A percentile compares a stretch with the other conserved stretches of the same genome.
Conservation (phyloP, 208 protist genomes). For the Angomonas ambiguus region DNA sequence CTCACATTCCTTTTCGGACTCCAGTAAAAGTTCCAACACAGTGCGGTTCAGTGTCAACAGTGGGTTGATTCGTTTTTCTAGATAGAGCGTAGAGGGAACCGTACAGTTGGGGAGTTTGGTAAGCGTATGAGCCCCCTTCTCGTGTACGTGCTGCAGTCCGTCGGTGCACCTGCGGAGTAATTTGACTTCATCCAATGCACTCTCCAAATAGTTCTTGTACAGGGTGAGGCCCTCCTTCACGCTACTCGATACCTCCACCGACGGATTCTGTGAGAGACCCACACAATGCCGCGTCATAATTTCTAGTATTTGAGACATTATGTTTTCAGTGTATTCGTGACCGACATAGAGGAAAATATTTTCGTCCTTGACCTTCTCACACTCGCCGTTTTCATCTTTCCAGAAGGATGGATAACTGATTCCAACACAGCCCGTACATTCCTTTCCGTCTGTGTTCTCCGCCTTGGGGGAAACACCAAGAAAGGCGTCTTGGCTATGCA, state of each 20-base stretch:
- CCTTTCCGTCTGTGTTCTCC: too few species aligned
- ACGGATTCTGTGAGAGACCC: not conserved
- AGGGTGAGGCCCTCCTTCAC: not conserved
- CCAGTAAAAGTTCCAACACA: conserved; percentile 25
- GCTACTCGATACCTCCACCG: not conserved
- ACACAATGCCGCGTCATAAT: conserved; percentile 25
- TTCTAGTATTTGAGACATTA: conserved; percentile 42
- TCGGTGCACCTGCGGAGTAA: not conserved
- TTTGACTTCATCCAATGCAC: not conserved
- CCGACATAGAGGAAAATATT: conserved; percentile 72
- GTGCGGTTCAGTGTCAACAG: conserved; percentile 53
- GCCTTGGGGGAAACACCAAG: conserved; percentile 27
- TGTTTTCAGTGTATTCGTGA: conserved; percentile 72
- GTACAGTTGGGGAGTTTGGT: conserved; percentile 45
- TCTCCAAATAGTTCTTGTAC: not conserved
- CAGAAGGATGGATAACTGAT: conserved; percentile 26
- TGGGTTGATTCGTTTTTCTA: conserved; percentile 61
- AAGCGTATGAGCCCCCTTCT: not conserved
- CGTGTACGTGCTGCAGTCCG: not conserved
- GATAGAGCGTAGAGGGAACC: conserved; percentile 54
- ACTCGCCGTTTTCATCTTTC: not conserved
- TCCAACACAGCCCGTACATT: too few species aligned
- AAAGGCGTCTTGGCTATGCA: conserved; percentile 40
- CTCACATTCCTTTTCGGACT: conserved; percentile 16
- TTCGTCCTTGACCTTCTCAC: conserved; percentile 26